Base-by-base conservation (phyloP, 2,329 filamentous ascomycete genomes). In the Stachybotrys elegans region DNA sequence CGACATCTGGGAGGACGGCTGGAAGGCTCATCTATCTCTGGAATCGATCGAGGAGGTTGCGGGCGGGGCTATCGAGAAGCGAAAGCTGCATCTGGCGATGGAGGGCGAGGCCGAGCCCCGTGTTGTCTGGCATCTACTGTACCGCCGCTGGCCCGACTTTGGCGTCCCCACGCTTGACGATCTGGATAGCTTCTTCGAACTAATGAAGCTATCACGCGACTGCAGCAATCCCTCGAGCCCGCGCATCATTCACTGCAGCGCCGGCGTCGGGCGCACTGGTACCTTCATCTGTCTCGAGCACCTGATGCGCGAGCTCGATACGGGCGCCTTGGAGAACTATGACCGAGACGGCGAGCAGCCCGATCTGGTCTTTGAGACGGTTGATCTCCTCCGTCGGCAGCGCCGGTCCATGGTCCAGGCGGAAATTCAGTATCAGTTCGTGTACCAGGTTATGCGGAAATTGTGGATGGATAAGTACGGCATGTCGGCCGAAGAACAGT, bases 231-330 rank as follows among this genome's bases (percentile, higher is more conserved):
- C 69, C 2, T 68, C 68, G 7, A 68, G 71, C 56, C 88, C 92
- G 5, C 83, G 92, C 44, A 83, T 97, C 47, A 78, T 90, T 11
- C 86, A 91, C 65, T 91, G 87, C 70, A 95, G 88, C 59, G 93
- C 93, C 7, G 93, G 93, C 31, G 92, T 98, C 13, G 93, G 93
- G 12, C 82, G 93, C 44, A 95, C 88, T 7, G 93, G 93, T 25
- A 97, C 93, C 0, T 98, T 97, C 60, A 95, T 98, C 57, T 86
- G 89, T 2, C 77, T 98, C n/a, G 93, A 97, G 65, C 89, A 94
- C 63, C 78, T 98, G 21, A 75, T 95, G 50, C 78, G 83, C 27
- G 89, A 96, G 64, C 75, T 97, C 9, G 82, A 88, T 21, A 77
- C 82, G 6, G 92, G 90, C 40, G 75, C 82, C 19, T 67, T 95